A percentile compares a stretch with the other conserved stretches of the same genome.
Conservation (phyloP, 805 yeast genomes). For the Pichia heedii region DNA sequence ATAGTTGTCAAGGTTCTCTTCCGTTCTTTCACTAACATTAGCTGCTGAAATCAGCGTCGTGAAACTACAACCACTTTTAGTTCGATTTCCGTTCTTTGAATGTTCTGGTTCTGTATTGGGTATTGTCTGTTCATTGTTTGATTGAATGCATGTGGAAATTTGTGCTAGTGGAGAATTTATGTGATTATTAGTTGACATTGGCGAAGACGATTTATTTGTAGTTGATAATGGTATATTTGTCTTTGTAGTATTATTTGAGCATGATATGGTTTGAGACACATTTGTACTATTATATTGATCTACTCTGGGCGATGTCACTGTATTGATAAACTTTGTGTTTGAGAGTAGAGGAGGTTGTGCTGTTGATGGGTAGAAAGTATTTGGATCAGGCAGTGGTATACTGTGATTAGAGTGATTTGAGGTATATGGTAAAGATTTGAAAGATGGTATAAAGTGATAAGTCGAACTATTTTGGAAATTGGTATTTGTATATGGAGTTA, state of each 20-base stretch:
- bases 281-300: background rate
- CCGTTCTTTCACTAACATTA: background rate
- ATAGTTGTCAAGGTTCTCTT: background rate
- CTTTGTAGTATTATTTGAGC: background rate
- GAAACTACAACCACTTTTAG: background rate
- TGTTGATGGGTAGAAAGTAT: background rate
- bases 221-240: background rate
- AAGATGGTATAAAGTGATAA: background rate
- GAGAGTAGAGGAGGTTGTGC: background rate
- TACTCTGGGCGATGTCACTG: background rate
- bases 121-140: background rate
- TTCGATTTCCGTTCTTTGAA: background rate
- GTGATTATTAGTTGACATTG: background rate
- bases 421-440: background rate
- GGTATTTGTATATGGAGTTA: background rate
- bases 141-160: background rate
- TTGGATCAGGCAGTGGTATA: slow-evolving; percentile 6
- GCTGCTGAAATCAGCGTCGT: slow-evolving; percentile 7
- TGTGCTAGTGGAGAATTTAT: background rate
- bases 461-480: background rate
- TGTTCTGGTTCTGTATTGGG: background rate
- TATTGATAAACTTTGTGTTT: background rate
- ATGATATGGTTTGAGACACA: background rate
- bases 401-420: background rate
- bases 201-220: background rate